Percentiles rank a stretch among this genome's conserved stretches.
phyloP scores from a whole-genome alignment of 441 rosid species.

The Syzygium malaccense region DNA sequence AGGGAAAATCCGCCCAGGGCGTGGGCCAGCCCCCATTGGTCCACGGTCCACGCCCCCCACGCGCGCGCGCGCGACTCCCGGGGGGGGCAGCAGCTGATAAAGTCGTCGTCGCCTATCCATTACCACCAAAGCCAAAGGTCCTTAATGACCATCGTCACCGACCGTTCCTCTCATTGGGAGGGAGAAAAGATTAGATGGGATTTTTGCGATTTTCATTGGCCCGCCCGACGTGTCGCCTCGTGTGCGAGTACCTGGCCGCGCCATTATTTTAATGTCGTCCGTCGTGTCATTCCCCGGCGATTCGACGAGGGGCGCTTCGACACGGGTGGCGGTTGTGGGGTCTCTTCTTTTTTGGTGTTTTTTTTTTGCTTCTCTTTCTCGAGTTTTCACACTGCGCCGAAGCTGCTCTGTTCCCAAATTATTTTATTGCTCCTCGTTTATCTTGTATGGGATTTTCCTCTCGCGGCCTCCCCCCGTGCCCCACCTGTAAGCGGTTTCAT shows the following conservation, averaged over 20 bases:
- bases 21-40: neutral
- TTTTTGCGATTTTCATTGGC: neutral
- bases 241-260: neutral
- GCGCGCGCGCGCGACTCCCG: neutral
- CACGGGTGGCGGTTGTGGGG: too few relatives aligned
- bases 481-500: too few relatives aligned
- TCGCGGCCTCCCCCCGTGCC: too few relatives aligned
- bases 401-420: neutral
- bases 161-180: neutral
- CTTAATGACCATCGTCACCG: neutral
- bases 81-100: constrained; percentile 5
- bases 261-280: neutral
- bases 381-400: neutral
- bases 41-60: neutral
- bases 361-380: too few relatives aligned
- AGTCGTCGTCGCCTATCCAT: neutral
- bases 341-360: too few relatives aligned
- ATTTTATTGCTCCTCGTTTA: too few relatives aligned
- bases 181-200: neutral
- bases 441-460: neutral
- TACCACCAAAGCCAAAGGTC: neutral
- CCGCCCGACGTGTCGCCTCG: neutral
- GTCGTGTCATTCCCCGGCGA: neutral
- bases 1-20: neutral
- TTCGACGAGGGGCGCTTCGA: neutral